Base-by-base conservation (phyloP, 805 yeast genomes). In the Kluyveromyces dobzhanskii region DNA sequence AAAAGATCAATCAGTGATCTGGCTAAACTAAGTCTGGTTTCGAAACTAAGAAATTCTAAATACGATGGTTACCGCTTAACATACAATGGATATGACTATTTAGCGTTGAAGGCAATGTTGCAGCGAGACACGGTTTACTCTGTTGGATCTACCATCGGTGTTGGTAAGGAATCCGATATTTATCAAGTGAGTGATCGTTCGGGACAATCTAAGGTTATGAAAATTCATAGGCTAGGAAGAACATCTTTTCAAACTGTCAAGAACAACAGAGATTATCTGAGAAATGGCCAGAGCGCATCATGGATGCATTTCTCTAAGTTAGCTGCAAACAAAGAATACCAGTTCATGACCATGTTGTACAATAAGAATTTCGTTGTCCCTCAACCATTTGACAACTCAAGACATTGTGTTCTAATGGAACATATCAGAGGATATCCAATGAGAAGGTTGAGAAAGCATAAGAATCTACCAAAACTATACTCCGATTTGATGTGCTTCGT, bases 121-220 rank as follows among this genome's bases (percentile, higher is more conserved):
- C 82, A 80, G 53, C 70, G 86, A 48, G 76, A 79, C 30, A 71
- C 85, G 0, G 56, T 92, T 8, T 79, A 79, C 51, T 80, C 90
- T 1, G 74, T 90, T 12, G 97, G 95, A 13, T 71, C 80, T 33
- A 84, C 82, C 8, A 87, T 90, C 49, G 98, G 97, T 43, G 95
- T 92, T 37, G 98, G 98, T 52, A 92, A 92, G 57, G 98, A 92
- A 62, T 87, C 97, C 3, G 98, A 92, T 65, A 88, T 92, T 53
- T 86, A 82, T 59, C 73, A 88, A 10, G 88, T 84, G 1, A 78
- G 80, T 41, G 88, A 82, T 52, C 65, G 70, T 10, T 55, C 71
- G 16, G 92, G 90, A 1, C 51, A 56, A n/a, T 73, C 76, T 38
- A 73, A 75, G 50, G 95, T 88, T 13, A 64, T 92, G 56, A 92